Conservation (phyloP, 2,329 filamentous ascomycete genomes). For the Myriosclerotinia curreyana region DNA sequence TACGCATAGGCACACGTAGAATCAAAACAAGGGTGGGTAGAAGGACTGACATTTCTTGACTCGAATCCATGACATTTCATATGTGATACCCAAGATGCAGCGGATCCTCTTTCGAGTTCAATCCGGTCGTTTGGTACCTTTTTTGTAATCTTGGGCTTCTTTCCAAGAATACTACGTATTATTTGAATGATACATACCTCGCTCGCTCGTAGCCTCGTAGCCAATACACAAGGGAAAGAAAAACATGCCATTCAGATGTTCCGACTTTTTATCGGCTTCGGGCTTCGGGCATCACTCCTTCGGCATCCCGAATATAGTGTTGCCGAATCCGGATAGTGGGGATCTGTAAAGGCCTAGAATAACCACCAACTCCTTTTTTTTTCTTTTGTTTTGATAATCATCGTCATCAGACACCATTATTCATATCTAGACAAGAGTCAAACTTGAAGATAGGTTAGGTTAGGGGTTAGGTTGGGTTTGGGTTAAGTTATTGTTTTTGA, state of each 20-base stretch:
- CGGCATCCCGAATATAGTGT: slow-evolving; percentile 17
- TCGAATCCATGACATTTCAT: slow-evolving; percentile 7
- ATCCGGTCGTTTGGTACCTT: slow-evolving; percentile 6
- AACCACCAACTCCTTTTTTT: neutral
- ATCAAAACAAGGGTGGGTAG: slow-evolving; percentile 16
- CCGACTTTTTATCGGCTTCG: slow-evolving; percentile 14
- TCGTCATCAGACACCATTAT: slow-evolving; percentile 17
- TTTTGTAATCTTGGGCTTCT: slow-evolving; percentile 3
- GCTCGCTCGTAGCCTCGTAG: neutral
- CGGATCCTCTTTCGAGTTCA: slow-evolving; percentile 7
- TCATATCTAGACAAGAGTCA: neutral
- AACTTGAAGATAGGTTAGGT: neutral
- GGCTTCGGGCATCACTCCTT: slow-evolving; percentile 12
- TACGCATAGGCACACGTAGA: neutral
- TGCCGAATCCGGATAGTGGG: slow-evolving; percentile 4
- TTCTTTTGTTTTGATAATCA: neutral
- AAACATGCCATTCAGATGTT: slow-evolving; percentile 4
- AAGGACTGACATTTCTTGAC: slow-evolving; percentile 17
- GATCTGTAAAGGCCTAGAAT: slow-evolving; percentile 6
- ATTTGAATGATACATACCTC: neutral
- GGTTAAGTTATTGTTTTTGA: neutral
- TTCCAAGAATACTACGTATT: neutral
- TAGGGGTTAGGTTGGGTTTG: no score
- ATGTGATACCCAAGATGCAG: slow-evolving; percentile 10
- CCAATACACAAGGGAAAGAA: slow-evolving; percentile 9